Evolutionary conservation across 345 rosid species (phyloP).

Genomic region (Firmiana major): DNA sequence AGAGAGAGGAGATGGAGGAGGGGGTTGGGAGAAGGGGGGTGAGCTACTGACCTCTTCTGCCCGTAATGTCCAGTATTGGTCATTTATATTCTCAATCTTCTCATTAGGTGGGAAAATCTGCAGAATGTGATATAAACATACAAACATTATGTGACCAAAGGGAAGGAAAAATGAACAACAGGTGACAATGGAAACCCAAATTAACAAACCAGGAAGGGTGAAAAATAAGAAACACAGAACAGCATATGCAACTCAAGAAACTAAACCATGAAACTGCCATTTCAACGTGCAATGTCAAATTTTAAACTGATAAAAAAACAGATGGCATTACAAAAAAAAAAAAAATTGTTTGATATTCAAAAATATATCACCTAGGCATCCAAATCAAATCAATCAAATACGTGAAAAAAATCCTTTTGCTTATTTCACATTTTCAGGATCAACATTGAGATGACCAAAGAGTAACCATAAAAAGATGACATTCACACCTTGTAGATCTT

Average conservation of each 20-base stretch:
- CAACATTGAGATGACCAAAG: neutral
- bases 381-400: neutral
- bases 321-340: neutral
- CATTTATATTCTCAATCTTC: conserved; percentile 91
- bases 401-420: neutral
- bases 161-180: neutral
- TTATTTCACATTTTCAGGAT: neutral
- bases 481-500: conserved; percentile 80
- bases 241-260: neutral
- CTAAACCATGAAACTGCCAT: neutral
- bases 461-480: neutral
- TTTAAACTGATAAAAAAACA: neutral
- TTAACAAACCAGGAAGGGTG: neutral
- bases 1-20: neutral
- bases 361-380: neutral
- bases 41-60: conserved; percentile 80
- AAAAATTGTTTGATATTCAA: neutral
- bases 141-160: neutral
- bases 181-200: neutral
- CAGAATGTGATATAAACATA: conserved; percentile 15
- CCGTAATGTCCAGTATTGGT: conserved; percentile 92
- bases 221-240: neutral
- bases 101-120: conserved; percentile 85
- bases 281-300: neutral
- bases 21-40: neutral